phyloP scores from a whole-genome alignment of 257 asterid species.

The Petunia axillaris region DNA sequence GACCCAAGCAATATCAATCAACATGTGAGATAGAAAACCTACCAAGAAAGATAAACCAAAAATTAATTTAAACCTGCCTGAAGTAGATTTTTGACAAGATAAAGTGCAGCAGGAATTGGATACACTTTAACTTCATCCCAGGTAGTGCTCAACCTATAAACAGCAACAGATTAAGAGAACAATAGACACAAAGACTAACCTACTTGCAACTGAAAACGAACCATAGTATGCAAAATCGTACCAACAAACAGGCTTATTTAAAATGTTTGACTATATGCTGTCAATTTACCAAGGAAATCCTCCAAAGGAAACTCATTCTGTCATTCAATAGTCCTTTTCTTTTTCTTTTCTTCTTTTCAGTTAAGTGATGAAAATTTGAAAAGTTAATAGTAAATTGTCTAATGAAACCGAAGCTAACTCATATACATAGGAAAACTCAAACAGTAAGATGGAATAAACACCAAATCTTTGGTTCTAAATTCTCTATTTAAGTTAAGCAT shows the following conservation, averaged over 20 bases:
- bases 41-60: constrained; percentile 18
- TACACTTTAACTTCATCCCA: constrained; percentile 92
- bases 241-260: background rate
- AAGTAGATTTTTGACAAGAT: constrained; percentile 92
- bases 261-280: constrained; percentile 3
- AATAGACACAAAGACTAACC: constrained; percentile 27
- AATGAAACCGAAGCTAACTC: background rate
- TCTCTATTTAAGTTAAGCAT: background rate
- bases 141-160: constrained; percentile 80
- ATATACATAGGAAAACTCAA: background rate
- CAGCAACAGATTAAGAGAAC: constrained; percentile 13
- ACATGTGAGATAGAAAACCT: background rate
- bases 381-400: background rate
- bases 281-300: background rate
- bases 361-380: background rate
- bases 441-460: constrained; percentile 3
- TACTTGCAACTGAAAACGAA: background rate
- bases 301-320: background rate
- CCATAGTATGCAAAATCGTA: constrained; percentile 8
- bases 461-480: background rate
- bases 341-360: too few relatives aligned
- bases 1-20: constrained; percentile 35
- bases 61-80: constrained; percentile 59
- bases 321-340: background rate
- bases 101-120: constrained; percentile 97